A percentile compares a stretch with the other conserved stretches of the same genome.
Evolutionary conservation across 2,329 filamentous ascomycete genomes (phyloP).

Genomic region (Cercospora sp.): DNA sequence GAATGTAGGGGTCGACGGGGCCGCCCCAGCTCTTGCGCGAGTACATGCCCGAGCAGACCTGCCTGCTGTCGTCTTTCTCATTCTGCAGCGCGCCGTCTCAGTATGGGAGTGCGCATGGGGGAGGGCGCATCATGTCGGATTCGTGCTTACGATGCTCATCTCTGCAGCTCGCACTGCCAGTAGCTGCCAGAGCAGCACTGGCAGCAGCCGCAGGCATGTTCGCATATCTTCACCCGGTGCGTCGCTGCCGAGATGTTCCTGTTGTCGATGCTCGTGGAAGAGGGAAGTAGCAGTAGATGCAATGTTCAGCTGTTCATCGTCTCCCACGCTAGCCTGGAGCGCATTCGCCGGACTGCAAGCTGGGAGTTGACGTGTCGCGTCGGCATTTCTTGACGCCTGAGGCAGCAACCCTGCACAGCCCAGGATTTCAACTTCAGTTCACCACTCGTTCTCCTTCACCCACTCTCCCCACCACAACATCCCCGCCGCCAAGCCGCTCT

Average conservation of each 20-base stretch:
- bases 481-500: neutral
- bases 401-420: too few species aligned
- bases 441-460: neutral
- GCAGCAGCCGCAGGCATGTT: constrained; percentile 33
- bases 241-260: neutral
- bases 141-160: constrained; percentile 36
- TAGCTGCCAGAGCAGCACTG: constrained; percentile 35
- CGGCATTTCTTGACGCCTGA: neutral
- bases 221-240: constrained; percentile 25
- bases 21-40: constrained; percentile 86
- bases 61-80: constrained; percentile 71
- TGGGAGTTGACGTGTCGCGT: constrained; percentile 5
- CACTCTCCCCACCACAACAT: neutral
- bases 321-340: neutral
- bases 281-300: neutral
- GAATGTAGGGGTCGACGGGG: constrained; percentile 82
- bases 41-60: constrained; percentile 94
- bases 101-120: neutral
- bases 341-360: neutral
- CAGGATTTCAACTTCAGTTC: neutral
- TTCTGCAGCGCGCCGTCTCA: constrained; percentile 55
- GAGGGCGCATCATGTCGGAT: neutral
- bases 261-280: neutral
- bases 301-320: neutral
- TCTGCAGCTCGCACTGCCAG: constrained; percentile 33